A percentile compares a stretch with the other conserved stretches of the same genome.
Conservation (phyloP, 768 basidiomycete species). For the Rhodotorula toruloides region DNA sequence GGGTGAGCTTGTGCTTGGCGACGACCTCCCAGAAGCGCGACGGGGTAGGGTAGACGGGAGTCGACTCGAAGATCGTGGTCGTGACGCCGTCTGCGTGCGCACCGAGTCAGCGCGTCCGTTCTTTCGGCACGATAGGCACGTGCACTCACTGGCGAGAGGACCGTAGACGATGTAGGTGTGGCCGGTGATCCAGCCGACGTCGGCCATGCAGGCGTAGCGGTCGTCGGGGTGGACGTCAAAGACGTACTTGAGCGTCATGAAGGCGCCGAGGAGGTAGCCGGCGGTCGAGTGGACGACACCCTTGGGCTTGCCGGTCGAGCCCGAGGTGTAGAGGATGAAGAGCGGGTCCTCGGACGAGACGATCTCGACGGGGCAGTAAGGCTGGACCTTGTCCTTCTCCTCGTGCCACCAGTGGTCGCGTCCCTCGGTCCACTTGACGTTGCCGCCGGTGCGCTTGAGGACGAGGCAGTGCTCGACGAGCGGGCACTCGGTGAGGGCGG, state of each 20-base stretch:
- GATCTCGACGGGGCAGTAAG: slow-evolving; percentile 79
- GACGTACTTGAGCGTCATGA: slow-evolving; percentile 90
- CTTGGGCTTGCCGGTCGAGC: slow-evolving; percentile 58
- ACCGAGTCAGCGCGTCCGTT: too few relatives aligned
- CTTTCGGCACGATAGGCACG: slow-evolving; percentile 37
- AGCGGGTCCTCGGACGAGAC: slow-evolving; percentile 93
- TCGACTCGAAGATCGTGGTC: slow-evolving; percentile 80
- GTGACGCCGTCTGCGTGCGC: slow-evolving; percentile 46
- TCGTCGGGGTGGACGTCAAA: slow-evolving; percentile 97
- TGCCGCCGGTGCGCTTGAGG: slow-evolving; percentile 74
- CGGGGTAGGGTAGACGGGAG: slow-evolving; percentile 92
- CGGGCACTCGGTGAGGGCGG: slow-evolving; percentile 78
- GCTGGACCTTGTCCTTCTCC: slow-evolving; percentile 72
- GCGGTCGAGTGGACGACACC: slow-evolving; percentile 68
- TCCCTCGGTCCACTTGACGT: slow-evolving; percentile 72
- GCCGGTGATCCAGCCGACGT: slow-evolving; percentile 95
- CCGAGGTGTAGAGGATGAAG: slow-evolving; percentile 83
- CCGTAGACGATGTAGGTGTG: slow-evolving; percentile 82
- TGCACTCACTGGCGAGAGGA: slow-evolving; percentile 58
- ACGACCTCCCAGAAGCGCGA: slow-evolving; percentile 96
- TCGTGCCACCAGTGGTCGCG: slow-evolving; percentile 97
- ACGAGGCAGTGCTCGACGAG: slow-evolving; percentile 85
- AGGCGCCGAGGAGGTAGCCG: slow-evolving; percentile 80
- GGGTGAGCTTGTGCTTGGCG: slow-evolving; percentile 84
- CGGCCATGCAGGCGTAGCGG: slow-evolving; percentile 95